These are phyloP conservation scores for Dillenia suffruticosa DNA, from an alignment of 164 flowering plant species.

Conservation along the genomic window DNA sequence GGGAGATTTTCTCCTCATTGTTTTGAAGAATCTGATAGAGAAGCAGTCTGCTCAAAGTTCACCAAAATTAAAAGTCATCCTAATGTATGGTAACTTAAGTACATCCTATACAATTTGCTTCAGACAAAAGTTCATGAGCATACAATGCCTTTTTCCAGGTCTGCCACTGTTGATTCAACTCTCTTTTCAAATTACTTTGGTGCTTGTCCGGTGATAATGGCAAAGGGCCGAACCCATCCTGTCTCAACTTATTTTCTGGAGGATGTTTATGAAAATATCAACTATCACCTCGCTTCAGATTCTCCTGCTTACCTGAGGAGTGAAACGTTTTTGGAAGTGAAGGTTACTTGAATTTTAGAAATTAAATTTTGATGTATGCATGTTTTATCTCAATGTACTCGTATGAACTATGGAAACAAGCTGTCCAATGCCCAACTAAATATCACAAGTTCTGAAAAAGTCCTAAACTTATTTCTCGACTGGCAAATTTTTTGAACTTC, in stretches of 20 bases:
- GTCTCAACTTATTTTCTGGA: constrained; percentile 82
- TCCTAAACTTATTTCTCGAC: too few species aligned
- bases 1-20: constrained; percentile 91
- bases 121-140: not conserved
- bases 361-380: too few species aligned
- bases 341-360: constrained; percentile 29
- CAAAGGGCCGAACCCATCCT: constrained; percentile 83
- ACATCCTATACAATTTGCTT: not conserved
- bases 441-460: too few species aligned
- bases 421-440: too few species aligned
- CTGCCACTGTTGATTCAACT: constrained; percentile 86
- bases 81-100: constrained; percentile 51
- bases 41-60: constrained; percentile 42
- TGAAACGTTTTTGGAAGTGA: constrained; percentile 28
- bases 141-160: constrained; percentile 39
- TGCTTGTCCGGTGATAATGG: constrained; percentile 73
- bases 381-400: too few species aligned
- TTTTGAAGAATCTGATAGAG: constrained; percentile 74
- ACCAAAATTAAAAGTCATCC: constrained; percentile 67
- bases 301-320: constrained; percentile 58
- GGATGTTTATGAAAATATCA: constrained; percentile 68
- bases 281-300: constrained; percentile 77
- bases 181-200: constrained; percentile 82
- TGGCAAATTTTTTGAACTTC: too few species aligned
- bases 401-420: too few species aligned